A percentile compares a stretch with the other conserved stretches of the same genome.
Conservation (phyloP, 192 early-diverging fungal genomes). For the Chytriomyces confervae region DNA sequence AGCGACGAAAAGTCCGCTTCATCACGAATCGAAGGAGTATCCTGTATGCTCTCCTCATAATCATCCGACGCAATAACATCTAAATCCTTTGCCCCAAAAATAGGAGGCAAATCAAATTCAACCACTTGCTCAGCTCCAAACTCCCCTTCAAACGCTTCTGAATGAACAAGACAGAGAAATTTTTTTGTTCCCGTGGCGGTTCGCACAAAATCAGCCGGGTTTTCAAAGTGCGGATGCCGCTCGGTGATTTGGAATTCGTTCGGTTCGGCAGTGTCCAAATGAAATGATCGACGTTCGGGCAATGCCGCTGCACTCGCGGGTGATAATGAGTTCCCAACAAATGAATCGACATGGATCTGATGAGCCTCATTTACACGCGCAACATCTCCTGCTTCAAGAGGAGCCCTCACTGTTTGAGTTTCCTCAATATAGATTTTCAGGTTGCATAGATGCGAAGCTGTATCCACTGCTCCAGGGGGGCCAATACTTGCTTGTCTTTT, state of each 20-base stretch:
- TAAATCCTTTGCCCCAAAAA: constrained; percentile 26
- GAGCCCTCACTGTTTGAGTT: constrained; percentile 29
- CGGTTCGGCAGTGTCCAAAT: background rate
- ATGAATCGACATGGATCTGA: constrained; percentile 1
- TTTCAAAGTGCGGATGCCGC: background rate
- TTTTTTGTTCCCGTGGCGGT: constrained; percentile 1
- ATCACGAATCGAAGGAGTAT: background rate
- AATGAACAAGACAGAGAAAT: constrained; percentile 2
- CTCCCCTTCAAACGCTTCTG: constrained; percentile 23
- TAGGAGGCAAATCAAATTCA: constrained; percentile 16
- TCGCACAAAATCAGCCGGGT: constrained; percentile 19
- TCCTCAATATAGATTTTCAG: constrained; percentile 27
- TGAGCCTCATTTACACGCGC: constrained; percentile 2
- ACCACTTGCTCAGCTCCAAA: background rate
- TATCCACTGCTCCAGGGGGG: constrained; percentile 1
- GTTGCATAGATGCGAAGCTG: constrained; percentile 1
- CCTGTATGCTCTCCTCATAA: background rate
- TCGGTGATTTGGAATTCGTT: background rate
- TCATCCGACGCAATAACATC: background rate
- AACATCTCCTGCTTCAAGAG: constrained; percentile 21
- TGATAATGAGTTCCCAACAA: constrained; percentile 5
- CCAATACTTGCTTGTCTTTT: background rate
- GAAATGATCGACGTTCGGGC: background rate
- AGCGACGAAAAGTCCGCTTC: background rate
- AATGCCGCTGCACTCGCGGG: background rate